Evolutionary conservation across 2,329 filamentous ascomycete genomes (phyloP), one percentile per base, ranked within the genome.

Genomic region (Xylariaceae sp.): DNA sequence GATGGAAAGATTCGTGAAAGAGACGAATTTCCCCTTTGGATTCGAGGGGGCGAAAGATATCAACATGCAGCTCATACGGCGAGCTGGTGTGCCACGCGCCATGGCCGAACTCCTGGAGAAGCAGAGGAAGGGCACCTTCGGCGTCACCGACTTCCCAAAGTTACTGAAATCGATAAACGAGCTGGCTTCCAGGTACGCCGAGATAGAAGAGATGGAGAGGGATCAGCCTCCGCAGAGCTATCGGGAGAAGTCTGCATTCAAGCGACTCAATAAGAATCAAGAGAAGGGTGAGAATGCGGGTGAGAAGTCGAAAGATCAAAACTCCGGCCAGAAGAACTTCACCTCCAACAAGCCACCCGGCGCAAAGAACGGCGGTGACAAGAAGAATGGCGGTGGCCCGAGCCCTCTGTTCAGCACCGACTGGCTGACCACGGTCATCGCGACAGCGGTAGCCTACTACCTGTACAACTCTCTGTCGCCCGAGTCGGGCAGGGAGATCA

Each of bases 401-500:
- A 38, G 32, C 23, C 48, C 41, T 24, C 50, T 48, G n/a, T 52
- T 37, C 31, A 34, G 44, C 13, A 55, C 50, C 31, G 58, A 59
- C 40, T 59, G 67, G 51, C 50, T 67, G 8, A 66, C 67, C 18
- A 71, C 69, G 44, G 66, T 90, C 40, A 73, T 87, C 17, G 55
- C 55, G 17, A 66, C 64, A 39, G 54, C 53, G 15, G 32, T 70
- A 13, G 62, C 67, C 6, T 71, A 66, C 48, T 66, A 67, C 30
- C 53, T 74, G 6, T 66, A 69, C 40, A 64, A 59, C 36, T 65
- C 66, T 3, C 47, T 70, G 37, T 62, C 66, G 35, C 59, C 61
- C 36, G 67, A 71, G 48, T 65, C 66, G 24, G 58, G 59, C 9
- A 59, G 80, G 56, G 90, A 98, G 59, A 96, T 98, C 43, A 97